Conservation (phyloP, 2,329 filamentous ascomycete genomes). For the Colletotrichum musicola region DNA sequence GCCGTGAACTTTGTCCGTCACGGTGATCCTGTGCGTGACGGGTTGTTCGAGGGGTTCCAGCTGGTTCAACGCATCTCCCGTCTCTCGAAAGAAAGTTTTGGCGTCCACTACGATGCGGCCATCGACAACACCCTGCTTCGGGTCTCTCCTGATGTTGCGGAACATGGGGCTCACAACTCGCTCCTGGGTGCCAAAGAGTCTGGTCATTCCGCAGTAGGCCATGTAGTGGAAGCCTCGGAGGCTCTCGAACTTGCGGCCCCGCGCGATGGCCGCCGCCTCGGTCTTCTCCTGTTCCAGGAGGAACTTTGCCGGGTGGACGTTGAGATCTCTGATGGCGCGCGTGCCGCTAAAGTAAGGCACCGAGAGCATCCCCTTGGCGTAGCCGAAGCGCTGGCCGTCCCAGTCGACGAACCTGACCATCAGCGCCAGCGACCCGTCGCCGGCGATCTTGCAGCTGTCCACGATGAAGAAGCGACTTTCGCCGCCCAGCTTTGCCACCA, state of each 20-base stretch:
- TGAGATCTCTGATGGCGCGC: neutral
- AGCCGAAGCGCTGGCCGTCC: constrained; percentile 13
- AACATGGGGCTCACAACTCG: too few relatives aligned
- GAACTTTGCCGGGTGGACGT: neutral
- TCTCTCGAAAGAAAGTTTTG: constrained; percentile 30
- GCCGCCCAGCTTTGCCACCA: neutral
- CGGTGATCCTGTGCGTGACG: constrained; percentile 11
- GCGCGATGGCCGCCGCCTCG: constrained; percentile 7
- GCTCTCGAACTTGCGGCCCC: constrained; percentile 29
- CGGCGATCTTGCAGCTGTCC: neutral
- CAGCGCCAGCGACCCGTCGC: neutral
- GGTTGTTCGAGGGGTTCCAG: neutral
- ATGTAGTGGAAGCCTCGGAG: constrained; percentile 26
- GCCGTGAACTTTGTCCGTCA: neutral
- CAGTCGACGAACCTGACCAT: constrained; percentile 17
- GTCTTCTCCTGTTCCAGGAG: neutral
- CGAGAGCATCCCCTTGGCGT: neutral
- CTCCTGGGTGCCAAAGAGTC: too few relatives aligned
- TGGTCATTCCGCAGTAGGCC: constrained; percentile 6
- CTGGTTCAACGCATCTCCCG: neutral
- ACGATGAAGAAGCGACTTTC: neutral
- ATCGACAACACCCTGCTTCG: neutral
- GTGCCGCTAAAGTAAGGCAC: constrained; percentile 4
- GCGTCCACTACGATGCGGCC: constrained; percentile 27
- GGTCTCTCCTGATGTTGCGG: too few relatives aligned